Base-by-base conservation (phyloP, 139 green algal species). In the Auxenochlorella pyrenoidosa region DNA sequence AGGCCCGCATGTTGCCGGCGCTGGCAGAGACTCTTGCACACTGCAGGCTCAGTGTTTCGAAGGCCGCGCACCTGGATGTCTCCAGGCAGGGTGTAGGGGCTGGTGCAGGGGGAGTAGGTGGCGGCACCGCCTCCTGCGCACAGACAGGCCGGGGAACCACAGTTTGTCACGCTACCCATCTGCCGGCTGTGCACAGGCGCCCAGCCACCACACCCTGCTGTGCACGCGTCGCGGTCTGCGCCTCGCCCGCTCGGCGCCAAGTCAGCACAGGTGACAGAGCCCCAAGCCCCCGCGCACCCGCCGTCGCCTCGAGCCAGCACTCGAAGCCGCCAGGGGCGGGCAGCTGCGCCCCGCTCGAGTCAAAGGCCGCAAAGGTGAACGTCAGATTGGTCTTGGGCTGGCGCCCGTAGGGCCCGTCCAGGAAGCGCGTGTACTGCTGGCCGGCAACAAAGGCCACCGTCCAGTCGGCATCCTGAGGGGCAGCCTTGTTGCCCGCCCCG, bases 401-500 rank as follows among this genome's bases (percentile, higher is more conserved):
- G 26, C 59, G 71, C n/a, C 83, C 83, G 65, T 71, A 81, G 32
- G 51, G 65, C 66, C 68, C 44, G 26, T 85, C 34, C 51, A 86
- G 40, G 40, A 92, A 47, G 24, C 76, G 65, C 0, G 75, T 85
- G 68, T 87, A 88, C 16, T 30, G 65, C 32, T 34, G 26, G n/a
- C 22, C 82, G 2, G 44, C 1, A 12, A 40, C 22, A 21, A 71
- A 72, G 28, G 60, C 63, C 28, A 92, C 86, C 24, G 6, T 51
- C 81, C 86, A 90, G 40, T 47, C n/a, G 28, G 60, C 30, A 13
- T 40, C 24, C 43, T 51, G 58, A 0, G 71, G 34, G 38, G 34
- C 24, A 38, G 71, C 86, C 18, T 40, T 38, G 66, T 92, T 92
- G 44, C 86, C 82, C 15, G 85, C 89, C 3, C 73, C 51, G 47